Evolutionary conservation across 179 eudicot genomes (phyloP).

Genomic region (Nepenthes alata): DNA sequence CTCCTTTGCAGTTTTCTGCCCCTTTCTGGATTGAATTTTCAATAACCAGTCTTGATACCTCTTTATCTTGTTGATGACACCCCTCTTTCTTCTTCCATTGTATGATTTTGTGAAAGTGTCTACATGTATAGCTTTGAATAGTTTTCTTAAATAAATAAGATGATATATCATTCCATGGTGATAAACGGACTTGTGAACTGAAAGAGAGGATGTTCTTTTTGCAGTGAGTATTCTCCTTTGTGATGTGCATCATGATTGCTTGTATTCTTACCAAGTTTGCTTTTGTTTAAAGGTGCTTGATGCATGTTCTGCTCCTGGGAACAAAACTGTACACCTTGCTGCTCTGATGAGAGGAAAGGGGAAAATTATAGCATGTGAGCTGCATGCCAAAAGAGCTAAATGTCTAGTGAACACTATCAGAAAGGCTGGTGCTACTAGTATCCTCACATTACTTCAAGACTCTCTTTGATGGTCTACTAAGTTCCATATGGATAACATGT

Average conservation of each 20-base stretch:
- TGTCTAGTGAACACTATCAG: conserved; percentile 49
- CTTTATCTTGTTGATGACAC: background rate
- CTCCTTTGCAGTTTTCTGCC: background rate
- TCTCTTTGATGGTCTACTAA: background rate
- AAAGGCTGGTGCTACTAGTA: conserved; percentile 85
- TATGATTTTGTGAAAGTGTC: background rate
- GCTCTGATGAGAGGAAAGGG: conserved; percentile 87
- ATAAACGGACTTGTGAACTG: too few species aligned
- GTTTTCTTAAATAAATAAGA: background rate
- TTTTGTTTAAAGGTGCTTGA: conserved; percentile 71
- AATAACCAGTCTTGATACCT: background rate
- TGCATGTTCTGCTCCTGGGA: conserved; percentile 99
- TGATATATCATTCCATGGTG: background rate
- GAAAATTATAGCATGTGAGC: conserved; percentile 81
- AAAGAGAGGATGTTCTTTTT: too few species aligned
- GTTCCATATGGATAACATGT: background rate
- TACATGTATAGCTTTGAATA: background rate
- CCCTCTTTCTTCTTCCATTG: too few species aligned
- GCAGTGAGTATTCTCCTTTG: too few species aligned
- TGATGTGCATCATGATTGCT: background rate
- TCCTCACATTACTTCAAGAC: conserved; percentile 28
- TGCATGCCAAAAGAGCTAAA: conserved; percentile 57
- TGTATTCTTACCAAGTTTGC: background rate
- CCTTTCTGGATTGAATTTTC: background rate
- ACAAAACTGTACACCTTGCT: conserved; percentile 90